Evolutionary conservation across 2,329 filamentous ascomycete species (phyloP), one percentile per base, ranked within the genome.

Genomic region (Myriosclerotinia duriaeana): DNA sequence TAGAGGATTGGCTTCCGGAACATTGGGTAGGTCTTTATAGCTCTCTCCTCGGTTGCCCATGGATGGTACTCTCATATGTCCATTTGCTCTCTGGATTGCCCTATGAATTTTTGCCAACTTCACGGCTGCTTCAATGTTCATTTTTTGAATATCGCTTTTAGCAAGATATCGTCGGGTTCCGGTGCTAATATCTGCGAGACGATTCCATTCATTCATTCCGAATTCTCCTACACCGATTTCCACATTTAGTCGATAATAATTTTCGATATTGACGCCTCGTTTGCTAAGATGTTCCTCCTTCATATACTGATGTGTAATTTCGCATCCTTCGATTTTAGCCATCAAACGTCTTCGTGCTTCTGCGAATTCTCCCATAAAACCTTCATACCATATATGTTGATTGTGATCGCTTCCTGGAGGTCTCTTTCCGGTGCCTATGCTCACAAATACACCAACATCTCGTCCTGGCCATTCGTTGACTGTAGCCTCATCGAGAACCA

Each of bases 141-240:
- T 91, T 72, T 81, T 84, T 76, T 96, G 91, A 67, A 96, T 89
- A 0, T 87, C 87, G 14, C 85, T 82, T 69, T 89, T 89, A 9
- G 83, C 81, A 64, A 99, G 85, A 76, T 98, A 99, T 70, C 89
- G 87, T 71, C 91, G 86, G 0, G 95, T 99, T 75, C 89, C 89
- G 17, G 92, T 97, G 80, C 92, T 97, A 79, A 99, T 98, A 63
- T 97, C 94, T 36, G 91, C 89, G n/a, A 98, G 81, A 4, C 93
- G 87, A 73, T 92, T 87, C 95, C 95, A 99, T 77, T 98, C 95
- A 76, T 98, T 99, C 93, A 99, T 98, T 62, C 91, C 94, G 77
- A 97, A 98, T 76, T 98, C 95, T 64, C 94, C 93, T 3, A 98
- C 93, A 1, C 94, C 95, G 20, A 97, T 89, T 76, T 98, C 93